phyloP scores from a whole-genome alignment of 805 yeast species.

The Candida odintsovae region DNA sequence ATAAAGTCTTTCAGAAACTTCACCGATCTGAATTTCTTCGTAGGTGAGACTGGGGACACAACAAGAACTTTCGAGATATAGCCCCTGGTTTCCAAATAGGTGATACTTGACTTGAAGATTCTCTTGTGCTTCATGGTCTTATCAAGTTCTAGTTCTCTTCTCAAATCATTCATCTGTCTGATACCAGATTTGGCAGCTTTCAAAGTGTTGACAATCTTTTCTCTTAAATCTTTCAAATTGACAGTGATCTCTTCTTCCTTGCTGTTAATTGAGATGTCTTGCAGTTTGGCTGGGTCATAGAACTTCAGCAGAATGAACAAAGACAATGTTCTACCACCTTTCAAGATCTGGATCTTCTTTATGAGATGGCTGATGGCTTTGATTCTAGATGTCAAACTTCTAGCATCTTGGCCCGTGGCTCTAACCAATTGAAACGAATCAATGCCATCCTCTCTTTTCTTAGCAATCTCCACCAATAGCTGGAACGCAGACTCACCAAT shows the following conservation, averaged over 20 bases:
- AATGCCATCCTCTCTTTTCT: slow-evolving; percentile 49
- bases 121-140: slow-evolving; percentile 34
- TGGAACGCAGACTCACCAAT: slow-evolving; percentile 54
- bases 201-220: slow-evolving; percentile 40
- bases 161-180: slow-evolving; percentile 56
- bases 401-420: slow-evolving; percentile 60
- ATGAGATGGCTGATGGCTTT: slow-evolving; percentile 49
- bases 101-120: slow-evolving; percentile 43
- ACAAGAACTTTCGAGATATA: slow-evolving; percentile 48
- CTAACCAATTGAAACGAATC: slow-evolving; percentile 51
- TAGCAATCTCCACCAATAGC: slow-evolving; percentile 55
- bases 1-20: slow-evolving; percentile 37
- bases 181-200: slow-evolving; percentile 55
- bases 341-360: slow-evolving; percentile 31
- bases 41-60: slow-evolving; percentile 38
- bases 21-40: slow-evolving; percentile 42
- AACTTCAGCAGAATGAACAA: slow-evolving; percentile 47
- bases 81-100: slow-evolving; percentile 38
- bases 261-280: slow-evolving; percentile 6
- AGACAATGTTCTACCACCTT: slow-evolving; percentile 47
- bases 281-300: slow-evolving; percentile 19
- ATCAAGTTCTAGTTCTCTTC: slow-evolving; percentile 50
- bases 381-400: slow-evolving; percentile 62
- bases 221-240: slow-evolving; percentile 25
- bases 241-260: slow-evolving; percentile 22